Percentiles rank a stretch among this genome's conserved stretches.
These are phyloP conservation scores for Cordyceps cicadae DNA, from an alignment of 2,329 filamentous ascomycete species.

Conservation along the genomic window DNA sequence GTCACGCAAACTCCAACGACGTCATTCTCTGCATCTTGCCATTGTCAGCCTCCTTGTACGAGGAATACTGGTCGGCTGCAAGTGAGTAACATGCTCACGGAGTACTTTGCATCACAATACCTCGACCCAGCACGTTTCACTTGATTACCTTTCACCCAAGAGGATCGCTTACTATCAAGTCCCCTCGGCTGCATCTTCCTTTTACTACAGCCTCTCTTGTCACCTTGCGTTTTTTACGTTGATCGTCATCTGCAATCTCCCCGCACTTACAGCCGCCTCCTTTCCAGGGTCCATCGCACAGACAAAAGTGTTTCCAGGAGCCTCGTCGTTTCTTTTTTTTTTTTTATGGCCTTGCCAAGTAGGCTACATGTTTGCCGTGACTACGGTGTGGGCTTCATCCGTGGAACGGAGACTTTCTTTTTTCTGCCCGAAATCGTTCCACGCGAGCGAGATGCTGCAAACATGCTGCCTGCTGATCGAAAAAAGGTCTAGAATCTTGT, in stretches of 20 bases:
- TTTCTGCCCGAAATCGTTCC: too few relatives aligned
- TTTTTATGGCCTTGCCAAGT: not conserved
- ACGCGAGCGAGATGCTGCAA: too few relatives aligned
- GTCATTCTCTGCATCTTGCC: not conserved
- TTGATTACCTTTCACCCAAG: not conserved
- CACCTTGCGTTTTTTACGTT: constrained; percentile 12
- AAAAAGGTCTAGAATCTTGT: not conserved
- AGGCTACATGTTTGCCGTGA: not conserved
- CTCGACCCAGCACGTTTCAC: not conserved
- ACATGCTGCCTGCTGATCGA: not conserved
- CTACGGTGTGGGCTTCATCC: not conserved
- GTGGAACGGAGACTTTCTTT: not conserved
- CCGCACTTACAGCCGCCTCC: not conserved
- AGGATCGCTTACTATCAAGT: not conserved
- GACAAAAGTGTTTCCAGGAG: not conserved
- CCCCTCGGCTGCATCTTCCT: not conserved
- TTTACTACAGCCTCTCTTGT: constrained; percentile 5
- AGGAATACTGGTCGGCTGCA: too few relatives aligned
- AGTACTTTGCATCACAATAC: too few relatives aligned
- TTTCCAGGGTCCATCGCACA: not conserved
- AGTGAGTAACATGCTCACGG: too few relatives aligned
- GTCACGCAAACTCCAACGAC: not conserved
- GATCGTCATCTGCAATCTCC: constrained; percentile 18
- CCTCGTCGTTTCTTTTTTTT: constrained; percentile 1
- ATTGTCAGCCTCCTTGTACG: not conserved